A percentile compares a stretch with the other conserved stretches of the same genome.
phyloP scores from a whole-genome alignment of 1,284 basidiomycete genomes.

The Boletus sp. region DNA sequence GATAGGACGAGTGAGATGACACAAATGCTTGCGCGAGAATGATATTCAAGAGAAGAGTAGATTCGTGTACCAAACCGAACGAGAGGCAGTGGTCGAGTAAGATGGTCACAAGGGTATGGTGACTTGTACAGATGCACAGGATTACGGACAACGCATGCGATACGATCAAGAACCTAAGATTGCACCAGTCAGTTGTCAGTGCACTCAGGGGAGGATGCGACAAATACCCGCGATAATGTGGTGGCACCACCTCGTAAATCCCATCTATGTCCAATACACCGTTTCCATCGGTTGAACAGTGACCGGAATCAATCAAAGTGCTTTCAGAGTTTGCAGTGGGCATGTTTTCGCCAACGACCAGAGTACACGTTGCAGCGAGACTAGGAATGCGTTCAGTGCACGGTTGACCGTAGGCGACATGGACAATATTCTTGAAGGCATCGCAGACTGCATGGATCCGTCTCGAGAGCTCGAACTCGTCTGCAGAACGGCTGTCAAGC shows the following conservation, averaged over 20 bases:
- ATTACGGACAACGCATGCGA: slow-evolving; percentile 53
- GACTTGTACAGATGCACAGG: slow-evolving; percentile 42
- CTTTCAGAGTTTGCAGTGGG: slow-evolving; percentile 25
- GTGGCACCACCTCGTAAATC: slow-evolving; percentile 51
- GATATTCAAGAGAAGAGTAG: slow-evolving; percentile 43
- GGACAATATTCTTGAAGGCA: slow-evolving; percentile 50
- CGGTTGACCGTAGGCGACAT: slow-evolving; percentile 29
- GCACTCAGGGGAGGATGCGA: neutral
- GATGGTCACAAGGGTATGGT: slow-evolving; percentile 45
- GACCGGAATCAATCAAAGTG: slow-evolving; percentile 23
- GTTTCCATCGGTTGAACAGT: slow-evolving; percentile 28
- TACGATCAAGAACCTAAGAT: slow-evolving; percentile 44
- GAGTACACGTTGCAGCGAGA: slow-evolving; percentile 50
- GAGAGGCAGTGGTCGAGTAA: slow-evolving; percentile 49
- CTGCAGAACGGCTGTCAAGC: slow-evolving; percentile 37
- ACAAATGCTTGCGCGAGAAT: slow-evolving; percentile 36
- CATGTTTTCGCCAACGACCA: slow-evolving; percentile 47
- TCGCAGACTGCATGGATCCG: slow-evolving; percentile 52
- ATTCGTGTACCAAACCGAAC: slow-evolving; percentile 42
- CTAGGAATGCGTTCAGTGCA: slow-evolving; percentile 30
- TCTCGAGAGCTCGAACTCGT: slow-evolving; percentile 44
- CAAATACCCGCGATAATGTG: slow-evolving; percentile 47
- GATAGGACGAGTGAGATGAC: slow-evolving; percentile 15
- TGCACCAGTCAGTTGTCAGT: slow-evolving; percentile 5
- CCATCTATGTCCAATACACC: slow-evolving; percentile 38